Evolutionary conservation across 2,329 filamentous ascomycete species (phyloP).

Genomic region (Apiospora pterosperma): DNA sequence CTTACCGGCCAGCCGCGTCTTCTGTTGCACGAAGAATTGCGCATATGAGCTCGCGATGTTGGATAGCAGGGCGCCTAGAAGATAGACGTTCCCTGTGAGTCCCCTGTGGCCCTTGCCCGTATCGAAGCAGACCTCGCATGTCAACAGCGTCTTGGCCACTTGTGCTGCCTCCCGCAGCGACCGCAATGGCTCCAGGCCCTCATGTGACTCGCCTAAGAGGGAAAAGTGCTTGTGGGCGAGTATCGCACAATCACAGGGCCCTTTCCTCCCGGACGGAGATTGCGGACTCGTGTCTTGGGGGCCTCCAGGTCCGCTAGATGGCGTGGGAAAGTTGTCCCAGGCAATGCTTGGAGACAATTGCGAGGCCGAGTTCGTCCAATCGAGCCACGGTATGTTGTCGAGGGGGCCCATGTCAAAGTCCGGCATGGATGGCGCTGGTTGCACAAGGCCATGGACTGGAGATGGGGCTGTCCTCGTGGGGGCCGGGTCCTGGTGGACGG

Average conservation of each 20-base stretch:
- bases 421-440: neutral
- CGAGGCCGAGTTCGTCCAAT: neutral
- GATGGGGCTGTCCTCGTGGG: neutral
- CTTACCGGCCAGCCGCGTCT: neutral
- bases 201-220: neutral
- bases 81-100: neutral
- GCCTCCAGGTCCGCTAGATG: neutral
- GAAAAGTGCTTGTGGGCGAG: neutral
- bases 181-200: neutral
- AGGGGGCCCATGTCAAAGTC: neutral
- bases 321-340: neutral
- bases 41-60: neutral
- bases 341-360: neutral
- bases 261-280: neutral
- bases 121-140: neutral
- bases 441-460: neutral
- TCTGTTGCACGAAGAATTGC: neutral
- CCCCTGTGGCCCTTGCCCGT: slow-evolving; percentile 1
- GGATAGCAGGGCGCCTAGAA: neutral
- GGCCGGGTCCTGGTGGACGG: neutral
- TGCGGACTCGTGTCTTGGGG: neutral
- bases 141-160: neutral
- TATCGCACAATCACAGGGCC: neutral
- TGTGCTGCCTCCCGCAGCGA: slow-evolving; percentile 1
- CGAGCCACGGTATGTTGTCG: neutral